Evolutionary conservation across 2,329 filamentous ascomycete genomes (phyloP), one percentile per base, ranked within the genome.

Genomic region (Fusarium brachygibbosum): DNA sequence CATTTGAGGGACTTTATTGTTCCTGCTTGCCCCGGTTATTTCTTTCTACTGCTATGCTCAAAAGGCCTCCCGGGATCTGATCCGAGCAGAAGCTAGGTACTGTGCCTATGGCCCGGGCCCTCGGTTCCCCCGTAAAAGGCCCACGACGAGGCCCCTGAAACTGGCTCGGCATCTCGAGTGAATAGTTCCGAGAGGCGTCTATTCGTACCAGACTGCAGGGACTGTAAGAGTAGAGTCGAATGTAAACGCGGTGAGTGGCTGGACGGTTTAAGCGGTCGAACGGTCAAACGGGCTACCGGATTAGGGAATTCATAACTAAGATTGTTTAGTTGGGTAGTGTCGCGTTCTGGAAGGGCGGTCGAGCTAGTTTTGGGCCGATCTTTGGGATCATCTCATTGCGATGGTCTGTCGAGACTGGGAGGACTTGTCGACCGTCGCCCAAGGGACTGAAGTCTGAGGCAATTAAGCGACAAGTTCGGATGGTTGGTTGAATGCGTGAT

Each of bases 271-370:
- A 57, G 25, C 53, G 51, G 38, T 54, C 56, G 56, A 48, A 44
- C 40, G 54, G 42, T 60, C 32, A 42, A 63, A 48, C 44, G 67
- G 61, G 29, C 53, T 66, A 60, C 58, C 69, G 57, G 63, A 70
- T 58, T 67, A 42, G 67, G 58, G 38, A 58, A 63, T 44, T 59
- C 58, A 58, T 23, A 21, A 56, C 29, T 61, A 46, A 50, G 37
- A 34, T 32, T 37, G 44, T 37, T 49, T 25, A 45, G 31, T 37
- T 23, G 25, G 40, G 34, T 40, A 40, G 23, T 48, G 60, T 53
- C 53, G 51, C 52, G 63, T 70, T 70, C 63, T 71, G 64, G 68
- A 70, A 70, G 68, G 68, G 68, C 54, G 68, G 67, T 70, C 23
- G 48, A 40, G 60, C 34, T 64, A 58, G 45, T 63, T 51, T 49